Base-by-base conservation (phyloP, 2,329 filamentous ascomycete species). In the Exophiala bonariae region DNA sequence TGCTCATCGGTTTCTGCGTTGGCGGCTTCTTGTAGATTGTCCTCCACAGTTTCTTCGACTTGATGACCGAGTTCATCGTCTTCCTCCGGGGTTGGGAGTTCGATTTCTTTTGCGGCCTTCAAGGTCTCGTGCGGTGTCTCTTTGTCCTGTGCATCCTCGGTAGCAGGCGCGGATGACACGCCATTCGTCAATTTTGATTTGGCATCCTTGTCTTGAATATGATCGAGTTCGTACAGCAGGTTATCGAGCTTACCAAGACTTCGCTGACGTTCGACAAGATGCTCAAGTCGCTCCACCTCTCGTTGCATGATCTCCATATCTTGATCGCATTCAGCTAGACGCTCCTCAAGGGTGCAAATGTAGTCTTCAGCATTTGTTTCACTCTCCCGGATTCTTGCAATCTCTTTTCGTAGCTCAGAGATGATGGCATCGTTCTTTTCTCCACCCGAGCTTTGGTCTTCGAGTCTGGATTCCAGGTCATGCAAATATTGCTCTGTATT, bases 251-350 rank as follows among this genome's bases (percentile, higher is more conserved):
- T 95, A 32, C 93, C 93, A 3, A 99, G 81, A 65, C 91, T 96
- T 50, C 93, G 82, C 67, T 99, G 93, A 39, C 95, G 87, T 67
- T 97, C 92, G 41, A 99, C 83, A 6, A 99, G 89, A 66, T 96
- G 89, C 68, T 97, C 93, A 10, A 99, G 77, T 26, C 92, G 83
- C 61, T 96, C 89, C 54, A 99, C 88, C 63, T 99, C 93, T 28
- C 92, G 88, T 66, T 96, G 90, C 92, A 99, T 96, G 51, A 96
- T 74, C 66, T 97, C 93, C 55, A 89, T 83, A 64, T 99, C 93
- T 66, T 97, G 92, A 61, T 99, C 93, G 2, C 92, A 86, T 68
- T 99, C 93, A 1, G 93, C 93, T 7, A 99, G 79, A 17, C 92
- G 86, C 70, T 97, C 93, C 65, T 99, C 93, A 9, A 99, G 75